A percentile compares a stretch with the other conserved stretches of the same genome.
phyloP scores from a whole-genome alignment of 2,329 filamentous ascomycete genomes.

The Diaporthe ilicicola region DNA sequence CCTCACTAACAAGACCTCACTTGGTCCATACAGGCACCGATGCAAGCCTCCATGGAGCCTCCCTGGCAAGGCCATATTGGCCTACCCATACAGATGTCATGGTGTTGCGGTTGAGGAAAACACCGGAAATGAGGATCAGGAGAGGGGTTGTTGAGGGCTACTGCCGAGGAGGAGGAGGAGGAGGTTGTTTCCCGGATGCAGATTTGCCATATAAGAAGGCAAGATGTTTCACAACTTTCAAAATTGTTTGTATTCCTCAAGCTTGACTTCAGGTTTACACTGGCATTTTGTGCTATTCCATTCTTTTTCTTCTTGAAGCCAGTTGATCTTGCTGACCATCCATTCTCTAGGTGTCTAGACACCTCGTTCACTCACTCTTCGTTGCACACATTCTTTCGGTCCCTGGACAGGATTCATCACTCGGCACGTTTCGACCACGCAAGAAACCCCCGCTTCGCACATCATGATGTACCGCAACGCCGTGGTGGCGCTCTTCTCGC shows the following conservation, averaged over 20 bases:
- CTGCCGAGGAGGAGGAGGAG: background rate
- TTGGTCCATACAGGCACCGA: constrained; percentile 10
- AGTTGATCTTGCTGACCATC: constrained; percentile 21
- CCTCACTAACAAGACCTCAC: background rate
- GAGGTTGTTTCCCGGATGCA: background rate
- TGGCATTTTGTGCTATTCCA: constrained; percentile 17
- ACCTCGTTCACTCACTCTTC: constrained; percentile 7
- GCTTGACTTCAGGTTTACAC: constrained; percentile 15
- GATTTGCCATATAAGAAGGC: constrained; percentile 13
- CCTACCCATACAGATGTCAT: background rate
- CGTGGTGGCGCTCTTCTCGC: constrained; percentile 28
- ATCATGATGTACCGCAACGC: constrained; percentile 28
- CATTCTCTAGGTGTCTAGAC: constrained; percentile 21
- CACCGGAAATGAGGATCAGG: constrained; percentile 17
- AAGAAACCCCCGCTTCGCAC: background rate
- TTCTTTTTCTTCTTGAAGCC: constrained; percentile 8
- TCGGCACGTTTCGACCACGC: background rate
- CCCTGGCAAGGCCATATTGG: background rate
- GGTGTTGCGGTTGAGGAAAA: constrained; percentile 1
- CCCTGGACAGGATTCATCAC: constrained; percentile 12
- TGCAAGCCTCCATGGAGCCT: constrained; percentile 1
- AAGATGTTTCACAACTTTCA: background rate
- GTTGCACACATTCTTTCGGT: constrained; percentile 15
- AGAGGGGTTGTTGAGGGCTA: constrained; percentile 1
- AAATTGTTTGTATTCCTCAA: background rate